A percentile compares a stretch with the other conserved stretches of the same genome.
phyloP scores from a whole-genome alignment of 305 asterid genomes.

The Solanum hybrid region DNA sequence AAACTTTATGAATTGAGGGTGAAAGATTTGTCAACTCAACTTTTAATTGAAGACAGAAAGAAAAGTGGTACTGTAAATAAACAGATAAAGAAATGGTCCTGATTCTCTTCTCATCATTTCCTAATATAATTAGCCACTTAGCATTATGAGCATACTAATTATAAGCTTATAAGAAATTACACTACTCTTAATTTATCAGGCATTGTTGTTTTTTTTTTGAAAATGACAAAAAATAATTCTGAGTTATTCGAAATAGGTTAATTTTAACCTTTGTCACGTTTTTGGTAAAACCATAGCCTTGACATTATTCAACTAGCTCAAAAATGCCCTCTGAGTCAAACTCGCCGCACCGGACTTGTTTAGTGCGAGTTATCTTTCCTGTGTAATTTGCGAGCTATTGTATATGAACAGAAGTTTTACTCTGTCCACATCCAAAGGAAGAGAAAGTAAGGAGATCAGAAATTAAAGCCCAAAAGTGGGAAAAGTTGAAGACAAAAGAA shows the following conservation, averaged over 20 bases:
- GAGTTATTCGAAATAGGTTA: neutral
- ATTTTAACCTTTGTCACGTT: neutral
- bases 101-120: conserved; percentile 19
- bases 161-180: conserved; percentile 8
- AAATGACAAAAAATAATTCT: neutral
- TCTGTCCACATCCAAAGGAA: neutral
- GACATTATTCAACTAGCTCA: neutral
- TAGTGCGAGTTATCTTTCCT: too few species aligned
- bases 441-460: neutral
- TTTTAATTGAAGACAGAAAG: neutral
- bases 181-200: conserved; percentile 5
- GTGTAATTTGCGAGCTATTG: neutral
- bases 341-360: too few species aligned
- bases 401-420: accelerated
- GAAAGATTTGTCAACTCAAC: conserved; percentile 1
- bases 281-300: neutral
- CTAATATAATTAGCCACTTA: conserved; percentile 14
- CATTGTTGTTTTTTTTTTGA: neutral
- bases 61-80: neutral
- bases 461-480: conserved; percentile 2
- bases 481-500: conserved; percentile 2
- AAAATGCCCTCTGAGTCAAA: neutral
- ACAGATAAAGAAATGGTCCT: neutral
- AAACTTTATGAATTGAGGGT: neutral
- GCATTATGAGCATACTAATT: conserved; percentile 13